A percentile compares a stretch with the other conserved stretches of the same genome.
Evolutionary conservation across 768 basidiomycete genomes (phyloP).

Genomic region (Tricholomella constricta): DNA sequence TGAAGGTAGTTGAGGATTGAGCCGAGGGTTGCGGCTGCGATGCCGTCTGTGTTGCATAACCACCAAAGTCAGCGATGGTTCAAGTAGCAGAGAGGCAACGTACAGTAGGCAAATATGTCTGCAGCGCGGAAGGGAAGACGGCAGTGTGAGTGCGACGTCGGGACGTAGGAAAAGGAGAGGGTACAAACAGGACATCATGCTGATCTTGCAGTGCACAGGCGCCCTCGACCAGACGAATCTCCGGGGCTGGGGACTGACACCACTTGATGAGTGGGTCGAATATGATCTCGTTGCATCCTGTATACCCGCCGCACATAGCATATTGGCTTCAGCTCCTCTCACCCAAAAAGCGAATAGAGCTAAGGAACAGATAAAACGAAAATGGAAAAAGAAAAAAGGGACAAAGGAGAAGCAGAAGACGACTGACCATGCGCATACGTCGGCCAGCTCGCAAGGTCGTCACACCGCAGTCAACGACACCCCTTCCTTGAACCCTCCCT

Average conservation of each 20-base stretch:
- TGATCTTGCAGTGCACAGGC: constrained; percentile 81
- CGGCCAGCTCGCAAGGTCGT: constrained; percentile 91
- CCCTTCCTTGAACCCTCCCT: constrained; percentile 88
- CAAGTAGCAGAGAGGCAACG: constrained; percentile 15
- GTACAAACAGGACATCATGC: constrained; percentile 68
- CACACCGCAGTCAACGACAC: constrained; percentile 83
- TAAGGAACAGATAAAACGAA: no score
- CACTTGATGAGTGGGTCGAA: constrained; percentile 83
- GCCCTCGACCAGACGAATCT: constrained; percentile 75
- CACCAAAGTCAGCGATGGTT: background rate
- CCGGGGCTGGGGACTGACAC: constrained; percentile 77
- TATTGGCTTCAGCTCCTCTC: no score
- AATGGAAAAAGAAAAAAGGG: no score
- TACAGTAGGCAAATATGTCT: constrained; percentile 54
- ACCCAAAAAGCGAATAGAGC: no score
- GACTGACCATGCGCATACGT: constrained; percentile 69
- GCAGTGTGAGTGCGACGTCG: background rate
- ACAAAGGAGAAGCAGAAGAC: no score
- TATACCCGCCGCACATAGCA: no score
- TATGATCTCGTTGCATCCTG: constrained; percentile 75
- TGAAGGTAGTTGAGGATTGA: constrained; percentile 74
- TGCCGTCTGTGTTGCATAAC: constrained; percentile 45
- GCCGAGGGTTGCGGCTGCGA: constrained; percentile 68
- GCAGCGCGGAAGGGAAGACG: background rate
- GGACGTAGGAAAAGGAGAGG: constrained; percentile 2